These are phyloP conservation scores for Alternaria metachromatica DNA, from an alignment of 2,329 filamentous ascomycete genomes.

Conservation along the genomic window DNA sequence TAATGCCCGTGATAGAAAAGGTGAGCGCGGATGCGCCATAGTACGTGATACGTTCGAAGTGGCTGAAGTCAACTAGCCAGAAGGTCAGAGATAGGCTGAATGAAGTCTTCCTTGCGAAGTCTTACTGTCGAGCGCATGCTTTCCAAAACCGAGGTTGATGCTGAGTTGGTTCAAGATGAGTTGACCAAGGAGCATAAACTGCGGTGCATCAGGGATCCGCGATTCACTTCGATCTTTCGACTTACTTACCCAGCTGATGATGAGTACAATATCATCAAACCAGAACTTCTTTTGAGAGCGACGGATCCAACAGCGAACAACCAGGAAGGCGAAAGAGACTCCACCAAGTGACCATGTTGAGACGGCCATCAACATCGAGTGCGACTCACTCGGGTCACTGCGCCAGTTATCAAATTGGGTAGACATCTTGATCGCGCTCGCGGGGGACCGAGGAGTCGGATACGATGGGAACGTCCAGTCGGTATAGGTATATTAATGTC, in stretches of 20 bases:
- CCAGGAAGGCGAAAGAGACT: neutral
- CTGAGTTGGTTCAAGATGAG: neutral
- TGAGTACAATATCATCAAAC: slow-evolving; percentile 2
- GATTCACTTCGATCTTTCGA: neutral
- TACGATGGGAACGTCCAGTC: neutral
- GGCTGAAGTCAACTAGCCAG: neutral
- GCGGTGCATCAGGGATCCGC: neutral
- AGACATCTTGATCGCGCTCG: slow-evolving; percentile 1
- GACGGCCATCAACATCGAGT: slow-evolving; percentile 1
- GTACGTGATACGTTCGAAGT: slow-evolving; percentile 8
- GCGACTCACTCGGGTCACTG: slow-evolving; percentile 4
- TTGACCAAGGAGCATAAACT: slow-evolving; percentile 1
- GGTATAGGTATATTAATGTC: neutral
- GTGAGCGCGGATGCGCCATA: slow-evolving; percentile 7
- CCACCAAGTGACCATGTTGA: neutral
- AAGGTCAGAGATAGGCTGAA: neutral
- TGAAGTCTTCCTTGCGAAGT: neutral
- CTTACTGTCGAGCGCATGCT: slow-evolving; percentile 10
- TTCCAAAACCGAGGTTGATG: slow-evolving; percentile 5
- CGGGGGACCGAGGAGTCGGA: neutral
- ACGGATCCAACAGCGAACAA: neutral
- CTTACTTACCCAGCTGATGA: slow-evolving; percentile 6
- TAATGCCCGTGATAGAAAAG: neutral
- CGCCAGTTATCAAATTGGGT: slow-evolving; percentile 2
- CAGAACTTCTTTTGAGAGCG: slow-evolving; percentile 2